Evolutionary conservation across 2,329 filamentous ascomycete genomes (phyloP), one percentile per base, ranked within the genome.

Genomic region (Dactylella cylindrospora): DNA sequence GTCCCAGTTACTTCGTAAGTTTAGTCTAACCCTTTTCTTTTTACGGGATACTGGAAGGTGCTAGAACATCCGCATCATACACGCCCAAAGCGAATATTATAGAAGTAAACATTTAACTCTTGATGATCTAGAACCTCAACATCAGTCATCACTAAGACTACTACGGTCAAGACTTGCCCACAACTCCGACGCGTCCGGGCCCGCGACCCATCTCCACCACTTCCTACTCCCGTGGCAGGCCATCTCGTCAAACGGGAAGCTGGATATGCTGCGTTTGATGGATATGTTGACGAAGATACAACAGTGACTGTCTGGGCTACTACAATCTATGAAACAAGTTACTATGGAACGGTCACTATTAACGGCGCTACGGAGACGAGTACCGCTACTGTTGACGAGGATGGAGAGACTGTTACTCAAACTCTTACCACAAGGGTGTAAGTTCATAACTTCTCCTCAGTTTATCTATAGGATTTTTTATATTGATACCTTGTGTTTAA

Each of bases 1-100:
- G 44, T 57, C 20, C 36, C 43, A 7, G 52, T 49, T 17, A 57
- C 52, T n/a, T 43, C 43, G 52, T 57, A 43, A 8, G 52, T 55
- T 28, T 13, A n/a, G n/a, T n/a, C n/a, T n/a, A n/a, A n/a, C n/a
- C n/a, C n/a, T n/a, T n/a, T n/a, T 6, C 13, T 3, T 15, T 29
- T 15, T 8, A 2, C 32, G 8, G 28, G 10, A 12, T 10, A 17
- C 10, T 15, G 22, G n/a, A n/a, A n/a, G n/a, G n/a, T n/a, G n/a
- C n/a, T n/a, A n/a, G n/a, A n/a, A n/a, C n/a, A n/a, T n/a, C n/a
- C n/a, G n/a, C n/a, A n/a, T n/a, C n/a, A n/a, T n/a, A n/a, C n/a
- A n/a, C n/a, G n/a, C n/a, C n/a, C n/a, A n/a, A n/a, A n/a, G n/a
- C n/a, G n/a, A n/a, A n/a, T n/a, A n/a, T n/a, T n/a, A n/a, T n/a